Evolutionary conservation across 2,329 filamentous ascomycete genomes (phyloP), one percentile per base, ranked within the genome.

Genomic region (Talaromyces verruculosus): DNA sequence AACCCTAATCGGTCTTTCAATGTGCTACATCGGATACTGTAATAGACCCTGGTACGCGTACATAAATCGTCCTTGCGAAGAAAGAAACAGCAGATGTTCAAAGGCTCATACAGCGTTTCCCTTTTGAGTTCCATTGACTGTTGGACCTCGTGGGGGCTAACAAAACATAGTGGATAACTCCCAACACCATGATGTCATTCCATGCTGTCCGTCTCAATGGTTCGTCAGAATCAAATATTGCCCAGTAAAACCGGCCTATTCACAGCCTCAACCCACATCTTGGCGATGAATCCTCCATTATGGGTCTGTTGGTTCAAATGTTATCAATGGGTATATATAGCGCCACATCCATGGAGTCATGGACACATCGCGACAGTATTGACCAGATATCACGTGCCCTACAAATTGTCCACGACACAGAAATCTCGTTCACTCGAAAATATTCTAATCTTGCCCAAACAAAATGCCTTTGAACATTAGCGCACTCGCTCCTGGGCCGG

Each of bases 401-500:
- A 6, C n/a, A 22, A 37, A 25, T 22, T 57, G n/a, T 25, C 30
- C 33, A 17, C 6, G 3, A 25, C 5, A 22, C 10, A 19, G 2
- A 25, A 30, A 15, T 15, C n/a, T 22, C 30, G 5, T 39, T 4
- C 13, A 15, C 53, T 17, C 13, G n/a, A 58, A 37, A 58, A 22
- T 37, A 22, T 25, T 4, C 10, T 30, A 6, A 41, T 6, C 13
- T 30, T 28, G 22, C 7, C n/a, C 2, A 4, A 33, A 51, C 30
- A 51, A 22, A 62, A 51, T 62, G 60, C 60, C 60, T 10, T 13
- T 62, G 2, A 35, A 51, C 33, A 47, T 62, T 30, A 51, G 60
- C 60, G 60, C 60, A 22, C 19, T 64, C 17, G 39, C 55, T 17
- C 55, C 63, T 10, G 63, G 55, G 8, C 55, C 63, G 1, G 61